These are phyloP conservation scores for Setomelanomma holmii DNA, from an alignment of 2,329 filamentous ascomycete genomes.

Conservation along the genomic window DNA sequence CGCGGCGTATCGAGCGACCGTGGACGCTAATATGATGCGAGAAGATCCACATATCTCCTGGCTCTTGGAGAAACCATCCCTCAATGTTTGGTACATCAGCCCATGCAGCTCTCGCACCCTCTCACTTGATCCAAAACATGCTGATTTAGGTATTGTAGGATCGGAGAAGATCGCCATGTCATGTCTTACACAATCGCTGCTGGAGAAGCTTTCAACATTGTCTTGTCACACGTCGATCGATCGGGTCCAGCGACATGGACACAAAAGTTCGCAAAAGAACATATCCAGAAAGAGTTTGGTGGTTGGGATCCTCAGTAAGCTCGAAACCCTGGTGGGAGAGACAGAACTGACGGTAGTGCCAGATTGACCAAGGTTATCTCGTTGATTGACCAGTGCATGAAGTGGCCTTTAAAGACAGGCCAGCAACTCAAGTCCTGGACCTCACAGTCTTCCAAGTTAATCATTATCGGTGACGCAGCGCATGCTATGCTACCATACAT, in stretches of 20 bases:
- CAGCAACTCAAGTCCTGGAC: slow-evolving; percentile 20
- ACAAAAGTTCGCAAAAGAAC: slow-evolving; percentile 61
- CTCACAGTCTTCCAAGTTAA: slow-evolving; percentile 16
- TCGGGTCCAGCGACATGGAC: slow-evolving; percentile 61
- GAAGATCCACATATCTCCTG: slow-evolving; percentile 27
- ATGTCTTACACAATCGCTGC: slow-evolving; percentile 57
- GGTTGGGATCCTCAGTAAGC: slow-evolving; percentile 67
- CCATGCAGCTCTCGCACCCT: not conserved
- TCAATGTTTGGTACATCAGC: slow-evolving; percentile 25
- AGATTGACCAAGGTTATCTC: slow-evolving; percentile 41
- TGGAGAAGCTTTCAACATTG: slow-evolving; percentile 68
- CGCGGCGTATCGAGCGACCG: slow-evolving; percentile 65
- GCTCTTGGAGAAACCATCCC: slow-evolving; percentile 20
- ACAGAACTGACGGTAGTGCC: not conserved
- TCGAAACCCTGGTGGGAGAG: no score
- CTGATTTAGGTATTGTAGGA: no score
- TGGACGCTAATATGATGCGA: slow-evolving; percentile 58
- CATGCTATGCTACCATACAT: slow-evolving; percentile 37
- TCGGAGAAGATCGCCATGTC: slow-evolving; percentile 53
- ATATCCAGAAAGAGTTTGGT: slow-evolving; percentile 65
- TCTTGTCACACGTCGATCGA: slow-evolving; percentile 68
- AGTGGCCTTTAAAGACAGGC: slow-evolving; percentile 32
- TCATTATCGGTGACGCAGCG: slow-evolving; percentile 31
- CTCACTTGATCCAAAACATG: not conserved
- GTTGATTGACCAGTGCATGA: slow-evolving; percentile 24